phyloP scores from a whole-genome alignment of 1,139 yeast genomes.

The Kodamaea ohmeri region DNA sequence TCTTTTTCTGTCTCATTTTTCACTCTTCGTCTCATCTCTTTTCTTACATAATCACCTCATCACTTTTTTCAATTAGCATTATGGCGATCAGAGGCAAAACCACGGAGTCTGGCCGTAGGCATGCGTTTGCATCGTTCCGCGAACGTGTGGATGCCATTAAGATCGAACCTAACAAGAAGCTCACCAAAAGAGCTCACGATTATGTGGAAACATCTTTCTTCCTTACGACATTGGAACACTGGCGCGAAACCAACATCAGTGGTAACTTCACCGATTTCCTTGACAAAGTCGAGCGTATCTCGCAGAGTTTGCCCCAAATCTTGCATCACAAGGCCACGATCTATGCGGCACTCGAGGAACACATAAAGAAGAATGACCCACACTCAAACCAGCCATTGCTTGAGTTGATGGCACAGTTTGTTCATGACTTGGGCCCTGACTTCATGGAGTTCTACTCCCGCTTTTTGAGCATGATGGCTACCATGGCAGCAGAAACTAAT shows the following conservation, averaged over 20 bases:
- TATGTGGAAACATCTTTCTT: constrained; percentile 77
- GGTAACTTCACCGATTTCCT: constrained; percentile 66
- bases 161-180: constrained; percentile 75
- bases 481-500: constrained; percentile 48
- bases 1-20: no score
- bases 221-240: constrained; percentile 72
- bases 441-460: constrained; percentile 66
- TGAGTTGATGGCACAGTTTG: constrained; percentile 79
- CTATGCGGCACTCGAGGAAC: constrained; percentile 49
- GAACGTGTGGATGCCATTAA: constrained; percentile 81
- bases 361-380: constrained; percentile 57
- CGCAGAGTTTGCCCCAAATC: constrained; percentile 78
- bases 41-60: background rate
- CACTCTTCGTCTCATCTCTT: background rate
- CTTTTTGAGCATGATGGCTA: constrained; percentile 51
- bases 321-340: constrained; percentile 67
- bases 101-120: constrained; percentile 57
- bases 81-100: constrained; percentile 30
- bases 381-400: constrained; percentile 77
- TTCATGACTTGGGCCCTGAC: constrained; percentile 92
- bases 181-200: constrained; percentile 65
- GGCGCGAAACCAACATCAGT: constrained; percentile 85
- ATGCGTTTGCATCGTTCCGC: constrained; percentile 69
- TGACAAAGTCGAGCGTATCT: constrained; percentile 50
- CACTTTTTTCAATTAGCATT: background rate